Conservation (phyloP, 257 asterid species). For the Solanum sitiens region DNA sequence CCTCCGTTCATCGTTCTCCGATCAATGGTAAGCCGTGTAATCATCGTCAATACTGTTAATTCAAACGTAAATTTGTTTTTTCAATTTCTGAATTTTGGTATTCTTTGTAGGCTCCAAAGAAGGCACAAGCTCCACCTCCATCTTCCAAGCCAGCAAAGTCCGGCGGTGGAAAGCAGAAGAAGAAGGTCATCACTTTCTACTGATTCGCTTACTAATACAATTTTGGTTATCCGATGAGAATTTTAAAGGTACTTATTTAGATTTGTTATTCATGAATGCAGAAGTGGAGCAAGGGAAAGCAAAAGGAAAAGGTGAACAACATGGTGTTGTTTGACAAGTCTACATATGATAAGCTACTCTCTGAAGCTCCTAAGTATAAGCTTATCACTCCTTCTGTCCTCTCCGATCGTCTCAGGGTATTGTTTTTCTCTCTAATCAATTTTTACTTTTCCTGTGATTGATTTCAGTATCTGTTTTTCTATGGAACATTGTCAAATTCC, state of each 20-base stretch:
- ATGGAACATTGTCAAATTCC: neutral
- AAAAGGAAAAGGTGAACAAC: constrained; percentile 97
- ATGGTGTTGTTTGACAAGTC: constrained; percentile 80
- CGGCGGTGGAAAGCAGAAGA: constrained; percentile 92
- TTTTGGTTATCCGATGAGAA: neutral
- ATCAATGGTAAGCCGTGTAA: neutral
- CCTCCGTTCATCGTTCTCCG: neutral
- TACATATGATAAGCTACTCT: constrained; percentile 69
- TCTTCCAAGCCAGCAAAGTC: constrained; percentile 90
- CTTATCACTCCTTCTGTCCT: constrained; percentile 88
- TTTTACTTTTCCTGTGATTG: neutral
- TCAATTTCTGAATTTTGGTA: neutral
- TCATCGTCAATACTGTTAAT: neutral
- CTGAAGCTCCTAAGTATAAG: constrained; percentile 89
- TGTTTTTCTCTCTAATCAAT: neutral
- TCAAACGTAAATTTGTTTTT: neutral
- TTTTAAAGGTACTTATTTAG: neutral
- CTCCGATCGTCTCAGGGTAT: constrained; percentile 92
- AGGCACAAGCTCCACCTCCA: constrained; percentile 83
- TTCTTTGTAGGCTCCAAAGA: constrained; percentile 77
- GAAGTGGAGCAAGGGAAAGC: constrained; percentile 83
- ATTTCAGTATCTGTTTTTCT: neutral
- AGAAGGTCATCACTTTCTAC: constrained; percentile 43
- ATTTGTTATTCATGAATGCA: constrained; percentile 25
- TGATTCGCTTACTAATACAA: neutral